Percentiles rank a stretch among this genome's conserved stretches.
Conservation (phyloP, 2,329 filamentous ascomycete genomes). For the Paecilomyces formosus region DNA sequence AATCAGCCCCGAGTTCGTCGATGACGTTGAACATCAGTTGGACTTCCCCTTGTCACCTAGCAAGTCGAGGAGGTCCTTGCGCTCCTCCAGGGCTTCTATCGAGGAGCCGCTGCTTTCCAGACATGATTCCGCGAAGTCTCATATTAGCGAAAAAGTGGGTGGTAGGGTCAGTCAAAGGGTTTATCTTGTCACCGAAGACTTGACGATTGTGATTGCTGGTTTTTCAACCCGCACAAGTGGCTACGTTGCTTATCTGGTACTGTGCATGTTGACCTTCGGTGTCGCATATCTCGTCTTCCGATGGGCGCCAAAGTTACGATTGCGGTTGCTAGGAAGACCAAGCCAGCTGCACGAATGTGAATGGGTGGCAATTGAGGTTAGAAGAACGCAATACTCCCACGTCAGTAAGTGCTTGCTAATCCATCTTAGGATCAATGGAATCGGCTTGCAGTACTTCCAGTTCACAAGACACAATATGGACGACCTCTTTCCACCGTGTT, state of each 20-base stretch:
- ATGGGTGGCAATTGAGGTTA: conserved; percentile 84
- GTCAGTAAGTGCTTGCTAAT: conserved; percentile 13
- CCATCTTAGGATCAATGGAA: conserved; percentile 77
- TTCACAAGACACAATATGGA: conserved; percentile 54
- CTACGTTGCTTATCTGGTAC: conserved; percentile 57
- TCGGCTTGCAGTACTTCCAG: conserved; percentile 71
- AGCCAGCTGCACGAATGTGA: conserved; percentile 65
- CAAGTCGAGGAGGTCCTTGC: conserved; percentile 26
- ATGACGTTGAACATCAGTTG: conserved; percentile 33
- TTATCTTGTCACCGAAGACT: conserved; percentile 85
- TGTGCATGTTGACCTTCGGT: conserved; percentile 68
- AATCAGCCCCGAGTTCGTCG: conserved; percentile 33
- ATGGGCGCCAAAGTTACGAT: conserved; percentile 85
- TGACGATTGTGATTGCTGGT: conserved; percentile 88
- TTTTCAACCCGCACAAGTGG: conserved; percentile 72
- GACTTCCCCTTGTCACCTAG: conserved; percentile 25
- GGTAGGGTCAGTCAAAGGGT: conserved; percentile 77
- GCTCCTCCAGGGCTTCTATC: conserved; percentile 36
- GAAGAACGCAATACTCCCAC: conserved; percentile 22
- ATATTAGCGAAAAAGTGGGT: conserved; percentile 54
- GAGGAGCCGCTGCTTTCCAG: conserved; percentile 61
- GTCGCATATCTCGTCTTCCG: conserved; percentile 76
- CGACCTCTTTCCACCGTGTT: conserved; percentile 57
- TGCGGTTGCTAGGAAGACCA: conserved; percentile 63
- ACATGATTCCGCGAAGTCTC: conserved; percentile 62